These are phyloP conservation scores for Lentinula edodes DNA, from an alignment of 768 basidiomycete genomes.

Conservation along the genomic window DNA sequence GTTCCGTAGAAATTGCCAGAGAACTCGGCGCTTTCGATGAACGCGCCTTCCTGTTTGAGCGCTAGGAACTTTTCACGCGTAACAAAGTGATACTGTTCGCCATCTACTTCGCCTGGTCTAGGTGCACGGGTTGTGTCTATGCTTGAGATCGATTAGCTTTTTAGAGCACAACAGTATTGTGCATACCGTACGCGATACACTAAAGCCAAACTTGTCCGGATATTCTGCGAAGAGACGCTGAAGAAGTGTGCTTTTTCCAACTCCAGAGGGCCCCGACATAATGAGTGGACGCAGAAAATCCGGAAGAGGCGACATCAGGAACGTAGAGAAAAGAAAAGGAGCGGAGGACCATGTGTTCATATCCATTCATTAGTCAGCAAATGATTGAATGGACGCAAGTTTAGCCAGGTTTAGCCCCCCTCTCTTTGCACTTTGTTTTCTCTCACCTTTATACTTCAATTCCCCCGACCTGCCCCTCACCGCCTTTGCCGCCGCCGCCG, in stretches of 20 bases:
- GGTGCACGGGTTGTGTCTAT: conserved; percentile 87
- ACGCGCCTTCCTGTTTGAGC: conserved; percentile 65
- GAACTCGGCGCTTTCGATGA: conserved; percentile 94
- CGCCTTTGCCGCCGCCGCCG: conserved; percentile 6
- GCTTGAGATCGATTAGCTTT: conserved; percentile 9
- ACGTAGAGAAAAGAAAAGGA: not conserved
- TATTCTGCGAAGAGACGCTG: conserved; percentile 72
- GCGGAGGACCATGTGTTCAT: not conserved
- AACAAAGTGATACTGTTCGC: conserved; percentile 86
- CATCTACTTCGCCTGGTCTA: conserved; percentile 75
- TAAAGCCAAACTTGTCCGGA: conserved; percentile 87
- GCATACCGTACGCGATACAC: conserved; percentile 73
- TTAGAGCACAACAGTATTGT: not conserved
- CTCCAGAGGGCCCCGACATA: conserved; percentile 87
- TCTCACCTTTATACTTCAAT: not conserved
- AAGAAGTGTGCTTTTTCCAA: conserved; percentile 91
- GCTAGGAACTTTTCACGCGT: conserved; percentile 61
- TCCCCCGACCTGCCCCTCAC: not conserved
- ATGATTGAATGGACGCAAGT: not conserved
- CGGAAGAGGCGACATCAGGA: conserved; percentile 15
- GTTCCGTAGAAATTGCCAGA: conserved; percentile 94
- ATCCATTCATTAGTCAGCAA: not conserved
- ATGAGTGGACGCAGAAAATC: conserved; percentile 72
- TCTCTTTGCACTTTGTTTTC: not conserved
- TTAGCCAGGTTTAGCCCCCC: not conserved